Base-by-base conservation (phyloP, 2,329 filamentous ascomycete species). In the Microdochium trichocladiopsis region DNA sequence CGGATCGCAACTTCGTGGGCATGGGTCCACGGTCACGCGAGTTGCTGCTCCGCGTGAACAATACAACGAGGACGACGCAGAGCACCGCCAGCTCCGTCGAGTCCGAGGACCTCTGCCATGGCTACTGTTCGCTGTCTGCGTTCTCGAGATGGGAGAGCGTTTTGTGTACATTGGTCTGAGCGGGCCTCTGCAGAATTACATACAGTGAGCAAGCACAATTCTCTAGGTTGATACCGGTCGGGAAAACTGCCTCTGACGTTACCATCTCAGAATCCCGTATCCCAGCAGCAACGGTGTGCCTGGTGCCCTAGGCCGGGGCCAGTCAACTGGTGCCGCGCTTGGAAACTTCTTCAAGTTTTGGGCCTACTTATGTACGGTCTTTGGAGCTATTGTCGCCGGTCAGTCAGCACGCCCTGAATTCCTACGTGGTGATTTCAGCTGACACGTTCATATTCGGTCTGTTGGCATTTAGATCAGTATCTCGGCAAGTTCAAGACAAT, bases 401-500 rank as follows among this genome's bases (percentile, higher is more conserved):
- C 14, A n/a, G 33, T n/a, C n/a, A n/a, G n/a, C n/a, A n/a, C n/a
- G n/a, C n/a, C n/a, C n/a, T n/a, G n/a, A n/a, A n/a, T n/a, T n/a
- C n/a, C n/a, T n/a, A n/a, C n/a, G n/a, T 6, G 10, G 25, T 16
- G 71, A 83, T 14, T 8, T 33, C 8, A 33, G 33, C 33, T 37
- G 33, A 37, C 14, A 16, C 6, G 12, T 37, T 16, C 18, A 16
- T 33, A 33, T 33, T 8, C 18, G 33, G 4, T n/a, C 33, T 16
- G 5, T 6, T 16, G 33, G n/a, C n/a, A n/a, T n/a, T n/a, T n/a
- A 37, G 33, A 37, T 59, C 75, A 78, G 60, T 82, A 81, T 55
- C 72, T 82, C 25, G 80, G 80, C 51, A 79, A 80, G 61, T 83
- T 79, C 70, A 82, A 79, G 68, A 81, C 80, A n/a, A 83, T 84